Evolutionary conservation across 305 asterid genomes (phyloP).

Genomic region (Caryopteris hybrid): DNA sequence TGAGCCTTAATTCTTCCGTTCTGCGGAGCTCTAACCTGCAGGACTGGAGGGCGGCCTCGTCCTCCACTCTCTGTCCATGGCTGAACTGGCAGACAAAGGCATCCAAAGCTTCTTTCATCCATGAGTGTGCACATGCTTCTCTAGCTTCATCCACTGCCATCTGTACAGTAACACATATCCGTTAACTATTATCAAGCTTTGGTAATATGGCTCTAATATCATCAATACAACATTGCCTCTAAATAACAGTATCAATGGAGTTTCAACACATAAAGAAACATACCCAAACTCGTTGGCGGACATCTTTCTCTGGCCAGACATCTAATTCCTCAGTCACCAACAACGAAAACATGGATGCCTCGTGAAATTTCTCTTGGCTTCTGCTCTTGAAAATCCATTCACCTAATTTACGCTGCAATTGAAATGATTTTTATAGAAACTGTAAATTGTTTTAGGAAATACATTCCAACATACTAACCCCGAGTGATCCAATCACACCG

Average conservation of each 20-base stretch:
- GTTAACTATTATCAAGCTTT: too few relatives aligned
- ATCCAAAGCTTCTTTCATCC: slow-evolving; percentile 86
- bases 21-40: too few relatives aligned
- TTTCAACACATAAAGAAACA: too few relatives aligned
- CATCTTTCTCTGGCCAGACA: slow-evolving; percentile 82
- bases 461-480: slow-evolving; percentile 33
- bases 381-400: slow-evolving; percentile 90
- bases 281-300: slow-evolving; percentile 72
- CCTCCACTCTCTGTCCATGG: neutral
- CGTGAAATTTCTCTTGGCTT: slow-evolving; percentile 77
- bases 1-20: too few relatives aligned
- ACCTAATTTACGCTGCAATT: slow-evolving; percentile 65
- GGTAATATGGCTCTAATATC: too few relatives aligned
- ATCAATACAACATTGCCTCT: too few relatives aligned
- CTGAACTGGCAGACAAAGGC: slow-evolving; percentile 32
- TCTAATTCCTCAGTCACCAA: slow-evolving; percentile 74
- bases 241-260: too few relatives aligned
- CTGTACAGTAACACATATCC: slow-evolving; percentile 28
- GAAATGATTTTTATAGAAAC: too few relatives aligned
- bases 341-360: slow-evolving; percentile 82
- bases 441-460: slow-evolving; percentile 13
- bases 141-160: slow-evolving; percentile 66
- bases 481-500: slow-evolving; percentile 72
- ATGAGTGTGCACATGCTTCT: slow-evolving; percentile 52
- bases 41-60: too few relatives aligned